Evolutionary conservation across 352 stramenopile genomes (phyloP).

Genomic region (Phytophthora uliginosa): DNA sequence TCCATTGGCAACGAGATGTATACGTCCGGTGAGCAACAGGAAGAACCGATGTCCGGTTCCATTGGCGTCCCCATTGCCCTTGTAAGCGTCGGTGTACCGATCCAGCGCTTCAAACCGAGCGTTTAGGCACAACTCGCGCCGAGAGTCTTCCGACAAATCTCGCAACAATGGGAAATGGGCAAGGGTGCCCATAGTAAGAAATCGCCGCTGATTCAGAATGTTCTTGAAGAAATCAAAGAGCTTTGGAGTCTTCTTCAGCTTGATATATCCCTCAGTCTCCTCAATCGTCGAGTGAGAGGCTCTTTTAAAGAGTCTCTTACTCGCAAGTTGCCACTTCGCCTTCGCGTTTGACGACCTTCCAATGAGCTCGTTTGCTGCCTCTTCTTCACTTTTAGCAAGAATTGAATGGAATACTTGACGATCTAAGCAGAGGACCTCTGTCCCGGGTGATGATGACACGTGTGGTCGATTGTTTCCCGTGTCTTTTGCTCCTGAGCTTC

Average conservation of each 20-base stretch:
- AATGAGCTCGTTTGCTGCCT: conserved; percentile 53
- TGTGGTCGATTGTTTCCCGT: background rate
- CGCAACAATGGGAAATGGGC: conserved; percentile 58
- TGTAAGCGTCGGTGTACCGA: conserved; percentile 55
- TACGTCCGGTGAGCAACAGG: conserved; percentile 56
- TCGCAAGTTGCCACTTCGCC: conserved; percentile 61
- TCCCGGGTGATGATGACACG: background rate
- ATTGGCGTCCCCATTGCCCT: conserved; percentile 39
- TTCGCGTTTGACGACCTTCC: conserved; percentile 45
- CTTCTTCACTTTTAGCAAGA: conserved; percentile 57
- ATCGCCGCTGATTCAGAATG: conserved; percentile 73
- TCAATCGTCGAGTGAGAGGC: conserved; percentile 21
- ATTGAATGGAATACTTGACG: conserved; percentile 45
- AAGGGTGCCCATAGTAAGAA: conserved; percentile 66
- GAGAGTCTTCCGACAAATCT: conserved; percentile 46
- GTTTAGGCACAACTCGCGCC: conserved; percentile 56
- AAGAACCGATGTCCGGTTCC: conserved; percentile 48
- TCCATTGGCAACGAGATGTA: conserved; percentile 50
- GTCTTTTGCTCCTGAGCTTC: background rate
- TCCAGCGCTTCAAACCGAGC: conserved; percentile 72
- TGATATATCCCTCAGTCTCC: conserved; percentile 2
- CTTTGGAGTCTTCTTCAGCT: conserved; percentile 46
- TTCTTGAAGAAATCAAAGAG: conserved; percentile 77
- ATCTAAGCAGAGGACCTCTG: conserved; percentile 56
- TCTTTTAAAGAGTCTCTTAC: conserved; percentile 43